Base-by-base conservation (phyloP, 2,329 filamentous ascomycete species). In the Aspergillus versicolor region DNA sequence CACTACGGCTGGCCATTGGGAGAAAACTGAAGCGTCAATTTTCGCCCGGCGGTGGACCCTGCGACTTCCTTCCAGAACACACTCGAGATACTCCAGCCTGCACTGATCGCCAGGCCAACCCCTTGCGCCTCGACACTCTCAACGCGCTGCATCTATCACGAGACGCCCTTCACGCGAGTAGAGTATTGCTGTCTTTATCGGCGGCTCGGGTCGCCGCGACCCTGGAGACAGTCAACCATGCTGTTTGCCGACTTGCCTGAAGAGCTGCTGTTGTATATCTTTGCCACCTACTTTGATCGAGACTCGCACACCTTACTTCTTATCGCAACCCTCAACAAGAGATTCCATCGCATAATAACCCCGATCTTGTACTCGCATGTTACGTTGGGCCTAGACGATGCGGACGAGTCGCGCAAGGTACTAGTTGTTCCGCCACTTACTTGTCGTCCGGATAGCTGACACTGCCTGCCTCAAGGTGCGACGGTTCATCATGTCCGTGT, bases 381-480 rank as follows among this genome's bases (percentile, higher is more conserved):
- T 40, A 27, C 48, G 2, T n/a, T 57, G n/a, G 15, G n/a, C 6
- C 21, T 47, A 19, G 43, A 40, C 3, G 27, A 52, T 4, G 43
- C 4, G 5, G 54, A 57, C 42, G 43, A 52, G 40, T 57, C 54
- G 15, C 54, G 48, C 27, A 52, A 52, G 48, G 54, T 57, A 57
- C n/a, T 3, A 19, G 24, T 24, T 19, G 21, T 24, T 27, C 37
- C 22, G 21, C 5, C 27, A 6, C 17, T 24, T 15, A 7, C 22
- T 7, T 21, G 32, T 4, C 11, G n/a, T 21, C 13, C 13, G 17
- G 8, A 24, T 15, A n/a, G 19, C 46, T 49, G 21, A 49, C 46
- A 49, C 44, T 34, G 46, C 17, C 32, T 15, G 3, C 32, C 7
- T 38, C 9, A 22, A 57, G 55, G 37, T 57, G 11, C 55, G 55